Base-by-base conservation (phyloP, 345 rosid genomes). In the Brassica carinata region DNA sequence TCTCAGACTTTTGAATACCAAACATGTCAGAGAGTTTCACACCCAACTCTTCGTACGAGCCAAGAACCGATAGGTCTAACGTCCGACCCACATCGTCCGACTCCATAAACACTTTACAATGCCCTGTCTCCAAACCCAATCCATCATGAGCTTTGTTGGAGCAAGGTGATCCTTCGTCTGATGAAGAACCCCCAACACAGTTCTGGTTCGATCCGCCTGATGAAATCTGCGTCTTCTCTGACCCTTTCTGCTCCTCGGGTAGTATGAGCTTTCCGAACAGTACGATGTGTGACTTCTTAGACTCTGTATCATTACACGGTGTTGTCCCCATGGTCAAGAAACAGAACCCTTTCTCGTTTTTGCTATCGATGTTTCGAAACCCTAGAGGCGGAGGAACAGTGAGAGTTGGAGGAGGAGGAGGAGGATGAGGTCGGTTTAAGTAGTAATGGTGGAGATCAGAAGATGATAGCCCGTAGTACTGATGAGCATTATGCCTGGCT, bases 401-500 rank as follows among this genome's bases (percentile, higher is more conserved):
- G 88, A 69, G 86, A 84, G 66, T 29, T 27, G 69, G 83, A 83
- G 72, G 83, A 71, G 53, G 85, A 40, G 86, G 73, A 14, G 85
- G 86, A 40, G 86, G 73, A 14, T 83, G 86, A 45, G 85, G 92
- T 82, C 89, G 85, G 75, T 82, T 89, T 78, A 83, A 87, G 88
- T 86, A 80, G 79, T 80, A 74, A 51, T 75, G 85, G 85, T 71
- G 90, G 84, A 88, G 87, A 81, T 93, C 93, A 62, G 92, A 83
- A 68, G 93, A 79, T 84, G 96, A 88, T 88, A 87, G 70, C 86
- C 89, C 97, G 72, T 85, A 89, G 75, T 85, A 87, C 75, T 86
- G 93, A 78, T 86, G 92, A 78, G 93, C 89, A 87, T 68, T 74
- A 79, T 96, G 99, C 99, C 99, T 96, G 99, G 98, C 97, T 96